Percentiles rank a stretch among this genome's conserved stretches.
phyloP scores from a whole-genome alignment of 169 alveolate species.

The Plasmodium blacklocki region DNA sequence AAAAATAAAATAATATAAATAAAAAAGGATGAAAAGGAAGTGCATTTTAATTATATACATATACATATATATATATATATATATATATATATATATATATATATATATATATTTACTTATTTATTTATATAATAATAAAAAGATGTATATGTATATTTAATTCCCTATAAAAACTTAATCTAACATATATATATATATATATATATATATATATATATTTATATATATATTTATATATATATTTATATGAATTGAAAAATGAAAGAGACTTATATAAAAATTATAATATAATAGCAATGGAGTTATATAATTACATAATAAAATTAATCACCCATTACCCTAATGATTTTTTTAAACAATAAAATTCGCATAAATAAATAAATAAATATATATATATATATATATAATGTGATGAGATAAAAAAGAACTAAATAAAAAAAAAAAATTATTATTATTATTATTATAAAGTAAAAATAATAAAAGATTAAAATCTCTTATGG shows the following conservation, averaged over 20 bases:
- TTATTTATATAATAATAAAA: background rate
- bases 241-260: background rate
- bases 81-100: slow-evolving; percentile 11
- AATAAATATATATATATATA: background rate
- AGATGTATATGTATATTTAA: background rate
- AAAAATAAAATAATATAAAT: background rate
- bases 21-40: background rate
- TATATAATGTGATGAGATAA: background rate
- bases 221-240: too few species aligned
- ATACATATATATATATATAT: background rate
- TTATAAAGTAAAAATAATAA: slow-evolving; percentile 6
- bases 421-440: slow-evolving; percentile 3
- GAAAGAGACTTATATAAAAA: background rate
- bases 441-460: slow-evolving; percentile 16
- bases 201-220: too few species aligned
- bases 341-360: background rate
- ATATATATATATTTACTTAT: background rate
- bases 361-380: background rate
- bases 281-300: too few species aligned
- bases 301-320: too few species aligned
- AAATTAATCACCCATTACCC: background rate
- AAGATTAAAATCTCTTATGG: background rate
- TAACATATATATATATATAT: too few species aligned
- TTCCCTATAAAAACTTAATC: too few species aligned
- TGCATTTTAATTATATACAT: background rate